These are phyloP conservation scores for Gossypium schwendimanii DNA, from an alignment of 441 rosid species.

Conservation along the genomic window DNA sequence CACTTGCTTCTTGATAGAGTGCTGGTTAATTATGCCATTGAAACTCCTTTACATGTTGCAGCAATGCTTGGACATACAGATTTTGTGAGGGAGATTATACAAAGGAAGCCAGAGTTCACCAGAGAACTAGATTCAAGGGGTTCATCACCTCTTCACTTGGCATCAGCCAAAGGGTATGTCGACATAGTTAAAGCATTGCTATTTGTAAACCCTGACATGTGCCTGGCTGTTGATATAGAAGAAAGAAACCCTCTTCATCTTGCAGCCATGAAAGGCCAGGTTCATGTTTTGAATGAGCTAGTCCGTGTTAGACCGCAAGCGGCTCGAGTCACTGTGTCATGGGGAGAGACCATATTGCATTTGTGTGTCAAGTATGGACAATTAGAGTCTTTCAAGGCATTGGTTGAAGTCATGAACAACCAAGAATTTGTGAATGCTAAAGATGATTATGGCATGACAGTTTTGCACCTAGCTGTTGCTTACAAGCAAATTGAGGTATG, in stretches of 20 bases:
- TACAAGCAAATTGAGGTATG: conserved; percentile 22
- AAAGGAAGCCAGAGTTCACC: conserved; percentile 18
- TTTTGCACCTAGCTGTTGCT: conserved; percentile 24
- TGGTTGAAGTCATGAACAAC: conserved; percentile 16
- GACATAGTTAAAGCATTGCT: conserved; percentile 20
- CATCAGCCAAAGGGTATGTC: conserved; percentile 19
- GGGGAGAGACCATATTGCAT: conserved; percentile 23
- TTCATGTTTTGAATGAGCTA: conserved; percentile 15
- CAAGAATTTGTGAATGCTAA: conserved; percentile 16
- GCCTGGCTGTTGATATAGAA: conserved; percentile 8
- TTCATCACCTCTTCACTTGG: conserved; percentile 24
- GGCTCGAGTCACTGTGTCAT: background rate
- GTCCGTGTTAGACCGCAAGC: conserved; percentile 11
- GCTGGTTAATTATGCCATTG: background rate
- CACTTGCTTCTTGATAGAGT: conserved; percentile 7
- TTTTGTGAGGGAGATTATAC: conserved; percentile 17
- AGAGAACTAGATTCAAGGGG: conserved; percentile 12
- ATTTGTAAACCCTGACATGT: conserved; percentile 15
- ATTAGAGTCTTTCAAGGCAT: conserved; percentile 16
- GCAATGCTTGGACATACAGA: conserved; percentile 22
- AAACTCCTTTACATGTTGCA: conserved; percentile 21
- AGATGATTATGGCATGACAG: conserved; percentile 21
- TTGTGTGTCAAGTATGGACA: conserved; percentile 17
- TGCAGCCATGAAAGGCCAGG: conserved; percentile 23
- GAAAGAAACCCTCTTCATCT: conserved; percentile 24